Evolutionary conservation across 2,329 filamentous ascomycete genomes (phyloP).

Genomic region (Juglanconis sp.): DNA sequence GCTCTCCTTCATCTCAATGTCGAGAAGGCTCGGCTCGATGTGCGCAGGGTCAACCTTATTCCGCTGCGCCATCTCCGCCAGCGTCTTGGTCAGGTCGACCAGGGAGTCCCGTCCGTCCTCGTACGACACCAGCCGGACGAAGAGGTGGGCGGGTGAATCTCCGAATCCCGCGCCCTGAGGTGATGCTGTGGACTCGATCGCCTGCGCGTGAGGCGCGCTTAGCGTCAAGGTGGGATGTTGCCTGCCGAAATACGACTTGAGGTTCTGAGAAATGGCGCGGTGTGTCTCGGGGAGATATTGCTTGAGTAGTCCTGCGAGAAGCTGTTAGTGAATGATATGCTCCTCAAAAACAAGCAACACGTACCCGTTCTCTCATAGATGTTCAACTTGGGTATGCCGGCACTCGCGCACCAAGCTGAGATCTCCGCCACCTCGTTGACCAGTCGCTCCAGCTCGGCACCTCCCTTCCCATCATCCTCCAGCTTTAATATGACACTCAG

Average conservation of each 20-base stretch:
- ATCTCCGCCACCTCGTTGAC: slow-evolving; percentile 91
- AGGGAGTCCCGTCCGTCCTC: slow-evolving; percentile 91
- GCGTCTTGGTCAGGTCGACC: slow-evolving; percentile 90
- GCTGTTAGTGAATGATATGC: slow-evolving; percentile 17
- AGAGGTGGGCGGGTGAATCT: slow-evolving; percentile 44
- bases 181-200: slow-evolving; percentile 48
- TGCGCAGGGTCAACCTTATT: slow-evolving; percentile 78
- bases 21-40: slow-evolving; percentile 80
- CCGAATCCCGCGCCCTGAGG: slow-evolving; percentile 36
- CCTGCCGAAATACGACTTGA: slow-evolving; percentile 83
- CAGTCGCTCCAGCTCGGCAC: slow-evolving; percentile 74
- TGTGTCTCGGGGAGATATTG: slow-evolving; percentile 84
- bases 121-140: slow-evolving; percentile 75
- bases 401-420: slow-evolving; percentile 87
- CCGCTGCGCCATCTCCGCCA: slow-evolving; percentile 91
- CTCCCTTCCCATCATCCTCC: slow-evolving; percentile 65
- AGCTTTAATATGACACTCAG: slow-evolving; percentile 81
- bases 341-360: slow-evolving; percentile 22
- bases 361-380: slow-evolving; percentile 89
- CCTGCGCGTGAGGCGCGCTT: slow-evolving; percentile 66
- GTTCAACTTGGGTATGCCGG: slow-evolving; percentile 81
- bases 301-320: slow-evolving; percentile 74
- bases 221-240: slow-evolving; percentile 69
- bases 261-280: slow-evolving; percentile 71
- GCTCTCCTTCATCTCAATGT: slow-evolving; percentile 76